These are phyloP conservation scores for Sporisorium exsertum DNA, from an alignment of 1,284 basidiomycete species.

Conservation along the genomic window DNA sequence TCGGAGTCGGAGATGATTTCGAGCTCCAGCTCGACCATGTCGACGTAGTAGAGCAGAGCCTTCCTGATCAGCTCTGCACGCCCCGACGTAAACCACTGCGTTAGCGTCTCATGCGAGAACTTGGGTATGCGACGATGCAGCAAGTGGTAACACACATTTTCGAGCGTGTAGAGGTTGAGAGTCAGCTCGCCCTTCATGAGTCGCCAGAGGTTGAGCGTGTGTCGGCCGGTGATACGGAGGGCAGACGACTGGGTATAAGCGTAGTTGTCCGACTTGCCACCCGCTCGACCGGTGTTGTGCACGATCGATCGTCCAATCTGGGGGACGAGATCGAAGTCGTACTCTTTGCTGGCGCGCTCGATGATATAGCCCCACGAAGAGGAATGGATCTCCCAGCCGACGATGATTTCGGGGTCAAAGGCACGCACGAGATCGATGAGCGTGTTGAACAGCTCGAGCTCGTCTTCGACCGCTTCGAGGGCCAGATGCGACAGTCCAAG, in stretches of 20 bases:
- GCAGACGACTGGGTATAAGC: conserved; percentile 84
- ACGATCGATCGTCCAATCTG: conserved; percentile 69
- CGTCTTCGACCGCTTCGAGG: conserved; percentile 76
- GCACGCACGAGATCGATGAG: conserved; percentile 81
- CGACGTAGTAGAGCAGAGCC: conserved; percentile 56
- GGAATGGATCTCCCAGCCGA: conserved; percentile 91
- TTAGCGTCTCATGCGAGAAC: conserved; percentile 78
- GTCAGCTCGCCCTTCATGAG: conserved; percentile 87
- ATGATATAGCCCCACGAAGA: conserved; percentile 90
- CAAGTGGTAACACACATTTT: conserved; percentile 79
- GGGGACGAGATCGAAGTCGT: conserved; percentile 68
- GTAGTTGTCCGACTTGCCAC: conserved; percentile 58
- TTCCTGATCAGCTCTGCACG: conserved; percentile 26
- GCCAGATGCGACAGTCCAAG: conserved; percentile 58
- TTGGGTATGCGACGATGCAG: conserved; percentile 74
- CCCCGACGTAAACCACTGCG: conserved; percentile 76
- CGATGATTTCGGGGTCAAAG: conserved; percentile 89
- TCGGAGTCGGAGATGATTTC: conserved; percentile 64
- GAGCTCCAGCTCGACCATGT: conserved; percentile 52
- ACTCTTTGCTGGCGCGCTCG: conserved; percentile 73
- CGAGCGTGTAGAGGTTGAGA: conserved; percentile 85
- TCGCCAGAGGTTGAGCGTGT: conserved; percentile 92
- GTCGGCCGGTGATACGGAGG: conserved; percentile 86
- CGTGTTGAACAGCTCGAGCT: conserved; percentile 85
- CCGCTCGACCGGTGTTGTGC: conserved; percentile 54